phyloP scores from a whole-genome alignment of 2,329 filamentous ascomycete species.

The Botrytis squamosa region DNA sequence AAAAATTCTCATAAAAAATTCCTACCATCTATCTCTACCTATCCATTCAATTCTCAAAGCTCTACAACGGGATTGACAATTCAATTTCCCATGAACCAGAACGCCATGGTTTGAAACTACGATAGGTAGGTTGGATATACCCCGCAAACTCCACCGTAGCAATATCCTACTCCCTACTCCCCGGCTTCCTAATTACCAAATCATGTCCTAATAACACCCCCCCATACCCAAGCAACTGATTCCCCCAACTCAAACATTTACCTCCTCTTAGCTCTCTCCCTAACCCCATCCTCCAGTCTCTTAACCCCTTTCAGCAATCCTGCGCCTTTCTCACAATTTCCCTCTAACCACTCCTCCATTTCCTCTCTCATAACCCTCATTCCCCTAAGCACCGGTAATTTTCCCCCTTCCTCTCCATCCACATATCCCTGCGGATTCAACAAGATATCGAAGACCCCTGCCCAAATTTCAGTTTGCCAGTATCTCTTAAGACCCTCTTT shows the following conservation, averaged over 20 bases:
- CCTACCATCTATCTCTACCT: not conserved
- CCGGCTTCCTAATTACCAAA: not conserved
- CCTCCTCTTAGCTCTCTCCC: slow-evolving; percentile 27
- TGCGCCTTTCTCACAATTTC: slow-evolving; percentile 77
- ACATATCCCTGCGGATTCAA: slow-evolving; percentile 74
- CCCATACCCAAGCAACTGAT: not conserved
- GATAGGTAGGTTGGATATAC: not conserved
- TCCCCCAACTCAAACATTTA: not conserved
- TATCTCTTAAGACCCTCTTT: slow-evolving; percentile 87
- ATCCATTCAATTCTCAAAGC: not conserved
- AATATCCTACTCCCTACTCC: not conserved
- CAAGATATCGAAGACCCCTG: slow-evolving; percentile 75
- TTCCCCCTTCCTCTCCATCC: slow-evolving; percentile 62
- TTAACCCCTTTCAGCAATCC: slow-evolving; percentile 68
- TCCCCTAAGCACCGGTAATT: slow-evolving; percentile 70
- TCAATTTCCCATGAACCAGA: not conserved
- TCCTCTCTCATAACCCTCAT: slow-evolving; percentile 67
- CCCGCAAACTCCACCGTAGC: not conserved
- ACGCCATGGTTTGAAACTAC: not conserved
- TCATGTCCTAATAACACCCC: not conserved
- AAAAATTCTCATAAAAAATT: not conserved
- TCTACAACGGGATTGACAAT: not conserved
- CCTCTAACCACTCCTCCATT: slow-evolving; percentile 83
- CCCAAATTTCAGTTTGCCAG: slow-evolving; percentile 94
- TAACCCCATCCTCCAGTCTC: slow-evolving; percentile 51